Evolutionary conservation across 768 basidiomycete genomes (phyloP).

Genomic region (Hypholoma fasciculare): DNA sequence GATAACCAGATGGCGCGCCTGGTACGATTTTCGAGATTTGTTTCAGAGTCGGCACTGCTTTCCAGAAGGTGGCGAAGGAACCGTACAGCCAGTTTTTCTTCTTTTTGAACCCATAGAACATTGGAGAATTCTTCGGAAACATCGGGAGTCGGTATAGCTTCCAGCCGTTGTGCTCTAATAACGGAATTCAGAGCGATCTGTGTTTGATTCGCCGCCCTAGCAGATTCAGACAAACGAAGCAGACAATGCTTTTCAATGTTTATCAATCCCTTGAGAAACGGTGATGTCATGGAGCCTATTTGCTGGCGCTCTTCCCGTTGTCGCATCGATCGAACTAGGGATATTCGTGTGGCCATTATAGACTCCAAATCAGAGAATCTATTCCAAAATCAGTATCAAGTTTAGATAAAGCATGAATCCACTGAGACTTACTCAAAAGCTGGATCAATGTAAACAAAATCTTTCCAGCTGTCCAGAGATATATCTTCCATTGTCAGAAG

Average conservation of each 20-base stretch:
- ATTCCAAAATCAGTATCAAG: conserved; percentile 5
- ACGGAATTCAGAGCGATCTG: conserved; percentile 90
- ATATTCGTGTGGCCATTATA: conserved; percentile 78
- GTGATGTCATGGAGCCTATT: conserved; percentile 68
- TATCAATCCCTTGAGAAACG: conserved; percentile 49
- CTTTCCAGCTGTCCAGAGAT: conserved; percentile 34
- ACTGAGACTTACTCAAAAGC: conserved; percentile 64
- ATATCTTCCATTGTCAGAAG: conserved; percentile 31
- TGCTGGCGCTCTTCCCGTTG: conserved; percentile 72
- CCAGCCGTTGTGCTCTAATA: conserved; percentile 69
- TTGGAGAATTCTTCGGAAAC: conserved; percentile 83
- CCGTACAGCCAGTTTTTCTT: conserved; percentile 81
- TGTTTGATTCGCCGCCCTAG: conserved; percentile 62
- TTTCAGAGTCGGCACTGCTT: neutral
- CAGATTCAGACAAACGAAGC: conserved; percentile 67
- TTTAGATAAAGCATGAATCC: neutral
- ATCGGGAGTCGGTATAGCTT: conserved; percentile 40
- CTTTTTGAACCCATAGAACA: conserved; percentile 87
- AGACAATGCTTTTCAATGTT: conserved; percentile 72
- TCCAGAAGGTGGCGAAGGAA: conserved; percentile 50
- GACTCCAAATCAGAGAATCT: conserved; percentile 79
- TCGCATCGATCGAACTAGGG: conserved; percentile 72
- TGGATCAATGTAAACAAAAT: conserved; percentile 47
- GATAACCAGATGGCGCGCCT: conserved; percentile 52
- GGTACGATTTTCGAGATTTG: neutral